Percentiles rank a stretch among this genome's conserved stretches.
phyloP scores from a whole-genome alignment of 257 asterid genomes.

The Asclepias syriaca region DNA sequence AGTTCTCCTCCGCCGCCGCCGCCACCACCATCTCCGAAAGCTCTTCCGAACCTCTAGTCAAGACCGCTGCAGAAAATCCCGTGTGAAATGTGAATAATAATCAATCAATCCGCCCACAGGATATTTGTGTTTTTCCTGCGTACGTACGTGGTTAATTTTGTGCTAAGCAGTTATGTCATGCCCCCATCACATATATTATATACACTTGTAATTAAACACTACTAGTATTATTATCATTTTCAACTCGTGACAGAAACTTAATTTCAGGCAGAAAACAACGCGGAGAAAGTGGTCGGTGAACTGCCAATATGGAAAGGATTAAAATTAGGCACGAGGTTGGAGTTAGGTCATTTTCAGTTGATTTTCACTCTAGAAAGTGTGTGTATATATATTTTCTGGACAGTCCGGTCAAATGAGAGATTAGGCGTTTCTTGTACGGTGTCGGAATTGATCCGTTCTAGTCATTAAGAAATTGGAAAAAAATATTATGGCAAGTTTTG shows the following conservation, averaged over 20 bases:
- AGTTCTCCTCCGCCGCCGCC: background rate
- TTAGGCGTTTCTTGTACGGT: background rate
- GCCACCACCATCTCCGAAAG: slow-evolving; percentile 31
- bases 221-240: background rate
- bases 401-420: background rate
- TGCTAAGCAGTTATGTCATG: background rate
- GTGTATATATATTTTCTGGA: too few species aligned
- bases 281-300: background rate
- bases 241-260: background rate
- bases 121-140: background rate
- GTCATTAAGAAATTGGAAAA: too few species aligned
- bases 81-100: background rate
- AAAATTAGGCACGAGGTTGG: background rate
- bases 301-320: background rate
- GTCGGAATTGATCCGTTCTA: background rate
- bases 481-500: too few species aligned
- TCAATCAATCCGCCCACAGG: background rate
- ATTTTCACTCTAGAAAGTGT: too few species aligned
- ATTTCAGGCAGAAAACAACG: background rate
- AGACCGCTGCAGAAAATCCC: slow-evolving; percentile 28
- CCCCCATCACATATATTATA: background rate
- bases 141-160: background rate
- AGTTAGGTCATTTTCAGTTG: background rate
- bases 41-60: slow-evolving; percentile 57
- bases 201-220: background rate